These are phyloP conservation scores for Solanum hybrid DNA, from an alignment of 305 asterid genomes.

Conservation along the genomic window DNA sequence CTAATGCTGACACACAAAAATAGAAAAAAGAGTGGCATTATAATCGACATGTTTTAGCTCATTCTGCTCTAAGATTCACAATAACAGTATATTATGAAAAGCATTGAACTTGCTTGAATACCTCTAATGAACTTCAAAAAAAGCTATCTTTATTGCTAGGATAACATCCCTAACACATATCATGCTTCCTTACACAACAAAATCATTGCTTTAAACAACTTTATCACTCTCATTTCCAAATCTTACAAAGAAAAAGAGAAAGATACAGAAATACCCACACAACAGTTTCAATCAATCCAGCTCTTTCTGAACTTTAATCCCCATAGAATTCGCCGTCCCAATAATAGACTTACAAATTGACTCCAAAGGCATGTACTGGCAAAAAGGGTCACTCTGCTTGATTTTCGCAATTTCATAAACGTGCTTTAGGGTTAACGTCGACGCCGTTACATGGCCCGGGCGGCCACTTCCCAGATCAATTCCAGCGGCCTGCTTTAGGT, in stretches of 20 bases:
- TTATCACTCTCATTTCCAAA: background rate
- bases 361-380: conserved; percentile 81
- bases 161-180: background rate
- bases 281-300: conserved; percentile 28
- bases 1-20: background rate
- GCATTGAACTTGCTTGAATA: background rate
- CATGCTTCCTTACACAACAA: background rate
- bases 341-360: conserved; percentile 67
- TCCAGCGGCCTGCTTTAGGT: conserved; percentile 88
- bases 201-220: background rate
- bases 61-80: background rate
- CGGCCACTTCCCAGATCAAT: conserved; percentile 70
- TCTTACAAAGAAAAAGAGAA: background rate
- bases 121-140: background rate
- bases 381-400: conserved; percentile 79
- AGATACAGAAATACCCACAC: conserved; percentile 1
- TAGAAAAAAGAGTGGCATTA: background rate
- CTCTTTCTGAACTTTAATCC: conserved; percentile 69
- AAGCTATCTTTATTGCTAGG: background rate
- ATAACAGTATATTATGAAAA: background rate
- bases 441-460: conserved; percentile 68
- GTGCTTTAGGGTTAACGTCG: conserved; percentile 62
- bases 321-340: conserved; percentile 77
- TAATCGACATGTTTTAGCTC: background rate
- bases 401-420: conserved; percentile 86